phyloP scores from a whole-genome alignment of 2,329 filamentous ascomycete species.

The Cercospora citrullina region DNA sequence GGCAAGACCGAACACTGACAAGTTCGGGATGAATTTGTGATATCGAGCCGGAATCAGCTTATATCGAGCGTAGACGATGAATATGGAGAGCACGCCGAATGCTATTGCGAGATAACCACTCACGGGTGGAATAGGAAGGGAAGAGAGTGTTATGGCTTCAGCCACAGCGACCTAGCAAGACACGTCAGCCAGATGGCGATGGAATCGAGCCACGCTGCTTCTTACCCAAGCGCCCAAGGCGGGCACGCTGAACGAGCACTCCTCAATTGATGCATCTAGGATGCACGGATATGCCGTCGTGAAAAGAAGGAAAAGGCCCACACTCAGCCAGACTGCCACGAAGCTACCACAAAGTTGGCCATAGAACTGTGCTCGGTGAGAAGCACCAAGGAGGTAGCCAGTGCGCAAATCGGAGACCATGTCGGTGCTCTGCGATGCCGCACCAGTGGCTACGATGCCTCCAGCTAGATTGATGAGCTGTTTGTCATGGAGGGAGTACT shows the following conservation, averaged over 20 bases:
- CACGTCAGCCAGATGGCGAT: neutral
- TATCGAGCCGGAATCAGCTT: slow-evolving; percentile 52
- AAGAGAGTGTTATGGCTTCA: slow-evolving; percentile 57
- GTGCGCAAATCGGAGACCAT: slow-evolving; percentile 65
- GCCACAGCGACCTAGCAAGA: slow-evolving; percentile 56
- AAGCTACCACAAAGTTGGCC: slow-evolving; percentile 63
- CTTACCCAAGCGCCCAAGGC: slow-evolving; percentile 58
- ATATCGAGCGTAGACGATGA: slow-evolving; percentile 54
- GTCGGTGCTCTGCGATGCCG: slow-evolving; percentile 42
- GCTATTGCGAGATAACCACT: slow-evolving; percentile 58
- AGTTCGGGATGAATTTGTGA: slow-evolving; percentile 57
- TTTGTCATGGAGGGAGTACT: slow-evolving; percentile 51
- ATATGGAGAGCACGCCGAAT: slow-evolving; percentile 51
- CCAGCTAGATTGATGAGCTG: slow-evolving; percentile 65
- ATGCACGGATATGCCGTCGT: slow-evolving; percentile 65
- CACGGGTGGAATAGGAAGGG: slow-evolving; percentile 55
- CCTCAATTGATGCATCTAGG: slow-evolving; percentile 49
- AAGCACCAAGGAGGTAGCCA: slow-evolving; percentile 63
- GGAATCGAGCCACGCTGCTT: neutral
- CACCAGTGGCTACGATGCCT: slow-evolving; percentile 45
- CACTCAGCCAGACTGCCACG: slow-evolving; percentile 62
- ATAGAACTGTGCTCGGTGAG: slow-evolving; percentile 64
- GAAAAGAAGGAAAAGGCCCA: slow-evolving; percentile 65
- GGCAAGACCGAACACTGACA: slow-evolving; percentile 58
- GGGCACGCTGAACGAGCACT: slow-evolving; percentile 60